phyloP scores from a whole-genome alignment of 176 grass and related monocot species.

The Poa pratensis region DNA sequence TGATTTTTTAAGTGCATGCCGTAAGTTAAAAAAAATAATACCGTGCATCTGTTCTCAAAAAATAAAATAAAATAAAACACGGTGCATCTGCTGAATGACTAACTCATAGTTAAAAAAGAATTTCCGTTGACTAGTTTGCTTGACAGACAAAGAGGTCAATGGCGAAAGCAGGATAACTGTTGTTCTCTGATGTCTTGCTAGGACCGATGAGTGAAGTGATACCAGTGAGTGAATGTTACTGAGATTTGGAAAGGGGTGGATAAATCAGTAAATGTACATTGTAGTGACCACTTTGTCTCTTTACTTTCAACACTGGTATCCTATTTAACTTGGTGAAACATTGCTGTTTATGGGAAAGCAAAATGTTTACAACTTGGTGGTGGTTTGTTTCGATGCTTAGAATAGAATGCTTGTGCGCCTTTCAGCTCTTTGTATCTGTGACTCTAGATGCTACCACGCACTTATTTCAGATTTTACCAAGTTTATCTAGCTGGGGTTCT shows the following conservation, averaged over 20 bases:
- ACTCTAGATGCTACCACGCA: background rate
- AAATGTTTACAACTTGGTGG: conserved; percentile 1
- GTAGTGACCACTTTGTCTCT: background rate
- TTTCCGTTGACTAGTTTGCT: conserved; percentile 10
- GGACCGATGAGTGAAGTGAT: background rate
- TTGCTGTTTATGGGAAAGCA: background rate
- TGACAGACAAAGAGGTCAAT: conserved; percentile 16
- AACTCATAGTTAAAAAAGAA: conserved; percentile 2
- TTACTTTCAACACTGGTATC: background rate
- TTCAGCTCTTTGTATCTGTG: background rate
- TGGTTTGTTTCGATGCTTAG: background rate
- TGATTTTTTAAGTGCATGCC: background rate
- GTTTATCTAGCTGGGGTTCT: conserved; percentile 27
- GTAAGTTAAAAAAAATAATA: too few relatives aligned
- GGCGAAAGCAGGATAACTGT: background rate
- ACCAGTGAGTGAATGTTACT: background rate
- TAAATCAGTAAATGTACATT: background rate
- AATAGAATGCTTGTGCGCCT: background rate
- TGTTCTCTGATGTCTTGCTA: background rate
- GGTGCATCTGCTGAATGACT: background rate
- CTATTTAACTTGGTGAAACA: background rate
- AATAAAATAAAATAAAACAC: too few relatives aligned
- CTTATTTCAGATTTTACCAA: conserved; percentile 21
- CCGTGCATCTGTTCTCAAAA: too few relatives aligned
- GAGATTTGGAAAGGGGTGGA: background rate